These are phyloP conservation scores for Rhizodiscina lignyota DNA, from an alignment of 495 filamentous ascomycete species.

Conservation along the genomic window DNA sequence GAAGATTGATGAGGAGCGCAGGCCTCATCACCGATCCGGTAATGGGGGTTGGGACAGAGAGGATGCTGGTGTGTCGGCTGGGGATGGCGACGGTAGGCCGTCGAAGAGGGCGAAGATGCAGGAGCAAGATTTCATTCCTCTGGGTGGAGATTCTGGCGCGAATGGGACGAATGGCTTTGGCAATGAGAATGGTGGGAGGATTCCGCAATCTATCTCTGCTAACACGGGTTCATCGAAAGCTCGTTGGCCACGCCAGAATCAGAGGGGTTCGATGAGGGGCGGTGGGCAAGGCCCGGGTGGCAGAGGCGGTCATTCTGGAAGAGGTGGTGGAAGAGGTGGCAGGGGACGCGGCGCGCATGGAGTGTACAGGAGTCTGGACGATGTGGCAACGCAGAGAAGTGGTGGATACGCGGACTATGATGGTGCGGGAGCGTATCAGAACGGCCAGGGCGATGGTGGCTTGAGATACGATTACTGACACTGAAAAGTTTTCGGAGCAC, in stretches of 20 bases:
- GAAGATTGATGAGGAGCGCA: constrained; percentile 44
- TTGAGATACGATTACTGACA: background rate
- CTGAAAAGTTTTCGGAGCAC: background rate
- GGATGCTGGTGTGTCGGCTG: background rate
- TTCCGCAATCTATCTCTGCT: constrained; percentile 1
- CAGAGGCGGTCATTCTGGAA: constrained; percentile 8
- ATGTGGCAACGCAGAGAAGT: constrained; percentile 3
- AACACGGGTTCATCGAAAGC: constrained; percentile 1
- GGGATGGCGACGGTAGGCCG: background rate
- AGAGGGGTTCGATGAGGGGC: constrained; percentile 4
- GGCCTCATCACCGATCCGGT: background rate
- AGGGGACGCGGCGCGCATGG: constrained; percentile 7
- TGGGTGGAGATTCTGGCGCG: background rate
- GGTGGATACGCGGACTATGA: background rate
- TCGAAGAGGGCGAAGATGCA: background rate
- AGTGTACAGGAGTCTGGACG: constrained; percentile 13
- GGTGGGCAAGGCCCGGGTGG: constrained; percentile 1
- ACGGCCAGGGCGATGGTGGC: background rate
- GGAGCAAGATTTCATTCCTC: background rate
- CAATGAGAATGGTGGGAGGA: background rate
- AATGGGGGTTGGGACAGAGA: background rate
- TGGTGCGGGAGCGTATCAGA: background rate
- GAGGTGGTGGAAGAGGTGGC: constrained; percentile 4
- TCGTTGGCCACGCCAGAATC: constrained; percentile 1
- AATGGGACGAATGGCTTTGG: background rate